A percentile compares a stretch with the other conserved stretches of the same genome.
Conservation (phyloP, 352 stramenopile species). For the Salisapilia sapeloensis region DNA sequence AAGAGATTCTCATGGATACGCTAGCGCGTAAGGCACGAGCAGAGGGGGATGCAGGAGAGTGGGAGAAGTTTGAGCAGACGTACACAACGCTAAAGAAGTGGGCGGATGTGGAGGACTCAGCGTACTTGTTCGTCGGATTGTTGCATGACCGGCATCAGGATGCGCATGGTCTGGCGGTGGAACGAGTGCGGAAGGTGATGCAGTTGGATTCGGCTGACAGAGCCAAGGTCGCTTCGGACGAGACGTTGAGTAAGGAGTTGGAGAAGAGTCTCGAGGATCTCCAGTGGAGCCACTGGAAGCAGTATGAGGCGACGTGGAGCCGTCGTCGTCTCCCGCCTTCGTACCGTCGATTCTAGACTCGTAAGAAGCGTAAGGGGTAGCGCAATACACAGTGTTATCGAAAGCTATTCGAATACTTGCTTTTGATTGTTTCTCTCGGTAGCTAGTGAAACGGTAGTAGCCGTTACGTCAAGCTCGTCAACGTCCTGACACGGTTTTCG, state of each 20-base stretch:
- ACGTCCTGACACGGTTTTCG: no score
- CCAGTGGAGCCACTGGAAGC: slow-evolving; percentile 38
- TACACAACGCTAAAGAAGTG: slow-evolving; percentile 53
- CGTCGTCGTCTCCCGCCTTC: slow-evolving; percentile 25
- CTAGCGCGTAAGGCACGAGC: slow-evolving; percentile 50
- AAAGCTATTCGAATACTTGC: no score
- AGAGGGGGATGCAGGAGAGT: slow-evolving; percentile 32
- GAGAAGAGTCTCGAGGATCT: slow-evolving; percentile 14
- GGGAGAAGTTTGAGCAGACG: slow-evolving; percentile 29
- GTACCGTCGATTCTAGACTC: slow-evolving; percentile 52
- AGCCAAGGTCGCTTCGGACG: slow-evolving; percentile 43
- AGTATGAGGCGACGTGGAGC: slow-evolving; percentile 36
- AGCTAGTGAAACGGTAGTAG: no score
- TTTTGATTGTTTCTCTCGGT: no score
- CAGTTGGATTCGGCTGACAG: slow-evolving; percentile 34
- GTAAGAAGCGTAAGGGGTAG: no score
- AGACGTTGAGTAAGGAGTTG: slow-evolving; percentile 34
- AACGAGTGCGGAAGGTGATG: slow-evolving; percentile 59
- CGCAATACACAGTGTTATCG: no score
- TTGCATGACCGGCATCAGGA: slow-evolving; percentile 37
- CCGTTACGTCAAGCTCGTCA: no score
- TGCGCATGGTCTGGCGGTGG: slow-evolving; percentile 23
- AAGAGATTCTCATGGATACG: slow-evolving; percentile 50
- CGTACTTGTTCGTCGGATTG: slow-evolving; percentile 36
- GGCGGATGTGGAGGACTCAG: slow-evolving; percentile 38